Conservation (phyloP, 2,329 filamentous ascomycete species). For the Pseudogymnoascus sp. region DNA sequence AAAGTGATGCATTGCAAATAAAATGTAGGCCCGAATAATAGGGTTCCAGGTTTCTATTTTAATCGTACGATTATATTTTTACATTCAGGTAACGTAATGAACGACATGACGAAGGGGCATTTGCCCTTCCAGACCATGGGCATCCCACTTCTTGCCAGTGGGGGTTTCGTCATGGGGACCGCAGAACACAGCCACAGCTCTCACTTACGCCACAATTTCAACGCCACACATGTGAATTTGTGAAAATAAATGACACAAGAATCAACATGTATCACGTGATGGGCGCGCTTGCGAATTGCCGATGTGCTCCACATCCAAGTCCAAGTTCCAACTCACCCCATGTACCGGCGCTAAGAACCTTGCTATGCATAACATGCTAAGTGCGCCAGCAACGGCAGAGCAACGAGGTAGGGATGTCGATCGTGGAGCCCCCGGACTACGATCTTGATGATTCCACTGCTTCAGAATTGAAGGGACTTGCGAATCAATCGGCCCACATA, state of each 20-base stretch:
- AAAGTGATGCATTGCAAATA: background rate
- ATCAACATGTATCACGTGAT: background rate
- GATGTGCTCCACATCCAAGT: background rate
- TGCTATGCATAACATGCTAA: background rate
- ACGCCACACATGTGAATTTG: background rate
- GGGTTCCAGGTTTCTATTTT: background rate
- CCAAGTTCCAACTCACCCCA: background rate
- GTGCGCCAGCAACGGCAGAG: background rate
- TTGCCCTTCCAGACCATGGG: background rate
- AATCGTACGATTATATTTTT: background rate
- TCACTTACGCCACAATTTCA: background rate
- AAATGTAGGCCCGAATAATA: background rate
- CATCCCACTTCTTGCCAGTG: background rate
- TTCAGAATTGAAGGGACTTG: background rate
- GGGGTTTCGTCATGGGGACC: background rate
- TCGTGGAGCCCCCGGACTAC: background rate
- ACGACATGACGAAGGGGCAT: background rate
- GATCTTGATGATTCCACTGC: background rate
- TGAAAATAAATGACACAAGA: background rate
- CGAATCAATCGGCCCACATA: background rate
- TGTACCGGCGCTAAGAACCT: constrained; percentile 1
- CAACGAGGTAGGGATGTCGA: background rate
- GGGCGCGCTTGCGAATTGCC: background rate
- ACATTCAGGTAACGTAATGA: background rate
- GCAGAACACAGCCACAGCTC: background rate